Base-by-base conservation (phyloP, 1,139 yeast species). In the Diutina siamensis region DNA sequence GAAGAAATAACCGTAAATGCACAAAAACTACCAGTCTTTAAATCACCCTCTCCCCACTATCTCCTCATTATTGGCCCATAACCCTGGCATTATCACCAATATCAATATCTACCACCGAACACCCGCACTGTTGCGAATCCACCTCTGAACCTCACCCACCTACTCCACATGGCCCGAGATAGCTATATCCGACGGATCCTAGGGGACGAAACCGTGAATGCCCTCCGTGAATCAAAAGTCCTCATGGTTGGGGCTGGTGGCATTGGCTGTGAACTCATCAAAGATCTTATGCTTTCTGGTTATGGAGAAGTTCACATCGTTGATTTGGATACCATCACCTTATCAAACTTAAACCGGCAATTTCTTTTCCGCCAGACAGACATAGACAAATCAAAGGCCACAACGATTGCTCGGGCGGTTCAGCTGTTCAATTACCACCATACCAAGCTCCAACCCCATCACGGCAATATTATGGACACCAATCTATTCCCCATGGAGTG, bases 171-270 rank as follows among this genome's bases (percentile, higher is more conserved):
- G 42, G 42, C 42, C 20, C 42, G 42, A 3, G 42, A 38, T 25
- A 38, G 42, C 10, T 38, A 38, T 17, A 15, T 38, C 13, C 28
- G 25, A 25, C 31, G 42, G 5, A 25, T 38, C 32, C 32, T 38
- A 3, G 42, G 42, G 21, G 33, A 38, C 13, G 42, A 38, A 12
- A 21, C 31, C 20, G 42, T 38, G 4, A n/a, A 15, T 7, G 9
- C 20, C 4, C 42, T 38, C 25, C 42, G 45, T 5, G 3, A 13
- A 33, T n/a, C 83, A n/a, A 80, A 73, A 50, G 88, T 92, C 19
- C 67, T 94, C 44, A 70, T 94, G 67, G 96, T 94, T 0, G 98
- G 99, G 3, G 97, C 98, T 1, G 99, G 99, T 27, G 99, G 99
- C n/a, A 89, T 94, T 52, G 99, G 99, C 3, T 94, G 97, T 61